These are phyloP conservation scores for Colletotrichum simmondsii DNA, from an alignment of 2,329 filamentous ascomycete genomes.

Conservation along the genomic window DNA sequence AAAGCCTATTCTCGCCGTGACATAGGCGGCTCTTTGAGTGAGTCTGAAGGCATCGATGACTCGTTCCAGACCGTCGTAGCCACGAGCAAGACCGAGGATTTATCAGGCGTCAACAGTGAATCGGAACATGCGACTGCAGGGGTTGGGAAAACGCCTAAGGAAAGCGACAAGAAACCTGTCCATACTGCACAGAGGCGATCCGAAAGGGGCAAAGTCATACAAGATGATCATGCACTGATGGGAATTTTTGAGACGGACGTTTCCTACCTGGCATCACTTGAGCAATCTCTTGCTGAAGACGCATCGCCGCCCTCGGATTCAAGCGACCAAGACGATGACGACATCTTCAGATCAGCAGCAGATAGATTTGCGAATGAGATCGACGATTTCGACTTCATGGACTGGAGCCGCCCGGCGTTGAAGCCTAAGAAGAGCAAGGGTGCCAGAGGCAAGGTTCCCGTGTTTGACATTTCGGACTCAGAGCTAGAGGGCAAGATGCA, in stretches of 20 bases:
- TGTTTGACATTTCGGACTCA: slow-evolving; percentile 71
- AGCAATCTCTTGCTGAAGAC: slow-evolving; percentile 4
- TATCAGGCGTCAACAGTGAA: not conserved
- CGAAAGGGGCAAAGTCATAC: not conserved
- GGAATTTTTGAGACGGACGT: not conserved
- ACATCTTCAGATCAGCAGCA: slow-evolving; percentile 21
- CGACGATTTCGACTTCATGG: slow-evolving; percentile 86
- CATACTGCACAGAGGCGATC: not conserved
- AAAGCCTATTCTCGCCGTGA: slow-evolving; percentile 60
- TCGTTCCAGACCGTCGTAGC: not conserved
- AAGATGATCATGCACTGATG: not conserved
- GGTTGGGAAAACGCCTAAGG: not conserved
- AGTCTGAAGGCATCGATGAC: slow-evolving; percentile 42
- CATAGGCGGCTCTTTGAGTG: slow-evolving; percentile 37
- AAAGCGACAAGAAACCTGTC: not conserved
- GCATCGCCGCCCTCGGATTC: not conserved
- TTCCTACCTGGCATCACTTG: not conserved
- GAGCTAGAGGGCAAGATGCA: slow-evolving; percentile 73
- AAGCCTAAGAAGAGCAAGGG: slow-evolving; percentile 72
- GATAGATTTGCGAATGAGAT: slow-evolving; percentile 47
- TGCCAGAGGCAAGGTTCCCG: slow-evolving; percentile 61
- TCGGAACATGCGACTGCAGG: not conserved
- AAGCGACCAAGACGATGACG: slow-evolving; percentile 14
- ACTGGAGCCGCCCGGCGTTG: slow-evolving; percentile 78
- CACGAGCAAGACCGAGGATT: not conserved